Base-by-base conservation (phyloP, 495 filamentous ascomycete genomes). In the Trichoderma erinaceum region DNA sequence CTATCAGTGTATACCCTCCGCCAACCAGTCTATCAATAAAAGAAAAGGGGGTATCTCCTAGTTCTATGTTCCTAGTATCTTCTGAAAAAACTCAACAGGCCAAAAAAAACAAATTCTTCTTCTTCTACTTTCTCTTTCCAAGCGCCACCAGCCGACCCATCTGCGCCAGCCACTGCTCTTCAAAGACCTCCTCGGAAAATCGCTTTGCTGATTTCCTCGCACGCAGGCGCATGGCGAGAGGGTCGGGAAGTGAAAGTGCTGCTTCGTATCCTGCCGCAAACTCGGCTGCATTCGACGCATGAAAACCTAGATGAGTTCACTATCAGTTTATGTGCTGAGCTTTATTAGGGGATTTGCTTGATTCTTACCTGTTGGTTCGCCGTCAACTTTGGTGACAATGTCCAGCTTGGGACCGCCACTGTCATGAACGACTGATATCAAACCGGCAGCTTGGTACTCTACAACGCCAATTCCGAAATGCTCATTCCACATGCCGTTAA, bases 401-500 rank as follows among this genome's bases (percentile, higher is more conserved):
- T 99, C 96, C 71, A 90, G 74, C 76, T 93, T 94, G 12, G 95
- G 95, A 4, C 95, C 95, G 10, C 96, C 95, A 21, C 88, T 91
- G 74, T 97, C 84, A 72, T 98, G 92, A 6, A 97, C 96, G 0
- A 99, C 93, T 48, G 87, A 86, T 66, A 99, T 90, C 43, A 99
- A 79, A 0, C 95, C 95, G 0, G 95, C 96, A 10, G 95, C 95
- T 77, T 97, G 95, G 74, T 99, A 99, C 79, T 99, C 95, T 7
- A 99, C 95, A 21, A 98, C 93, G 6, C 95, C 95, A 70, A 99
- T 99, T 21, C 95, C 96, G 74, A 98, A 99, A 78, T 99, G 95
- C 79, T 99, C 95, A 74, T 97, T 98, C 95, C 96, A 99, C 95
- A 99, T 99, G 67, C 88, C 93, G 73, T 99, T 99, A 3, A 95